Evolutionary conservation across 108 stramenopile species (phyloP), one percentile per base, ranked within the genome.

Genomic region (Cyclotella cryptica): DNA sequence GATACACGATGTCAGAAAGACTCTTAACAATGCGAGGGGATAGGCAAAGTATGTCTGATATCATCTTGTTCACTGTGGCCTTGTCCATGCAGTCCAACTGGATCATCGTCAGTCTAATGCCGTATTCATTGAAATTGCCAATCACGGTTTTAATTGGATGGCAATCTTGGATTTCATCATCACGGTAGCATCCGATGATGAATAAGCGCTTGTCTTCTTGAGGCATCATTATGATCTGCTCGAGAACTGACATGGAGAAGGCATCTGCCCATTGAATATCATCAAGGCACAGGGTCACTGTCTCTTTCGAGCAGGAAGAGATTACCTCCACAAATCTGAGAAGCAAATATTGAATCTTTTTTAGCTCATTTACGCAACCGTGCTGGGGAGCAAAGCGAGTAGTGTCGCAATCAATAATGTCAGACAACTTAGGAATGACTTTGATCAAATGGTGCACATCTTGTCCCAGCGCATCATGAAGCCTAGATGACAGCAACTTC

Each of bases 231-330:
- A 75, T 18, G 14, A 75, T 26, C 75, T 66, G 73, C n/a, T 51
- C 26, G 3, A 71, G 21, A 43, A 71, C 51, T 11, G 70, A 51
- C 19, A 58, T 11, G 19, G 70, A 58, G 3, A 46, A 44, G n/a
- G 8, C 27, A 43, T 75, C 75, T 11, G 54, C 27, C 75, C 75
- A 75, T 40, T 75, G 75, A 18, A 68, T 27, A 69, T 75, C 68
- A 44, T 75, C 75, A 15, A 75, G 28, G 39, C 57, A 75, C 2
- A 73, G 35, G 9, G 64, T 66, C 64, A 73, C 21, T 22, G 54
- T 21, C 21, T 19, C 55, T 14, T 59, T 22, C 8, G 35, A 64
- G 24, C 30, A 74, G 21, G 28, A 43, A 15, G 75, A 42, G 19
- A 75, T 55, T 15, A 69, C 53, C 21, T 41, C 67, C 19, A 57